Evolutionary conservation across 306 rosid species (phyloP).

Genomic region (Sicyos baderoa): DNA sequence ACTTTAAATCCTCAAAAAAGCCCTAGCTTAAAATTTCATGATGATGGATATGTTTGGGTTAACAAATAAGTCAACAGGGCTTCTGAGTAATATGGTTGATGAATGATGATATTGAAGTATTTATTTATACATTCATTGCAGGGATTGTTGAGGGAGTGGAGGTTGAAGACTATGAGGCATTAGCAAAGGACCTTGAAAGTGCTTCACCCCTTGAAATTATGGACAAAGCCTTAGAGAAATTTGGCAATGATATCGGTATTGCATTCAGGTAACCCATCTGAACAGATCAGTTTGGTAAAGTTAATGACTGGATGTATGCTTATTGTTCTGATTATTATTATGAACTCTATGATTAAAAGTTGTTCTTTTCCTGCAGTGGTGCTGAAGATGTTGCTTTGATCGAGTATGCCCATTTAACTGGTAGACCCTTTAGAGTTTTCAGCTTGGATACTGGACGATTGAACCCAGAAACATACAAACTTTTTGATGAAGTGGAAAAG

Average conservation of each 20-base stretch:
- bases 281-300: background rate
- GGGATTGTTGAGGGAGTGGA: slow-evolving; percentile 48
- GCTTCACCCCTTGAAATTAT: slow-evolving; percentile 80
- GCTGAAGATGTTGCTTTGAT: slow-evolving; percentile 96
- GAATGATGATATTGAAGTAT: slow-evolving; percentile 7
- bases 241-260: slow-evolving; percentile 73
- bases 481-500: slow-evolving; percentile 76
- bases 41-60: too few species aligned
- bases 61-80: too few species aligned
- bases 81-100: background rate
- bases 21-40: too few species aligned
- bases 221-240: slow-evolving; percentile 66
- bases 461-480: slow-evolving; percentile 77
- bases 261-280: slow-evolving; percentile 58
- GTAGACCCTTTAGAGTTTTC: slow-evolving; percentile 78
- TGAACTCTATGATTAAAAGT: background rate
- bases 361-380: slow-evolving; percentile 50
- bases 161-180: slow-evolving; percentile 33
- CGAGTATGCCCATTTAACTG: slow-evolving; percentile 89
- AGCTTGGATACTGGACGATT: slow-evolving; percentile 91
- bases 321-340: background rate
- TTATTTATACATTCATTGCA: slow-evolving; percentile 27
- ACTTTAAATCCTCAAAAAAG: too few species aligned
- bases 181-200: slow-evolving; percentile 48
- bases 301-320: background rate